Conservation (phyloP, 805 yeast species). For the Priceomyces fermenticarens region DNA sequence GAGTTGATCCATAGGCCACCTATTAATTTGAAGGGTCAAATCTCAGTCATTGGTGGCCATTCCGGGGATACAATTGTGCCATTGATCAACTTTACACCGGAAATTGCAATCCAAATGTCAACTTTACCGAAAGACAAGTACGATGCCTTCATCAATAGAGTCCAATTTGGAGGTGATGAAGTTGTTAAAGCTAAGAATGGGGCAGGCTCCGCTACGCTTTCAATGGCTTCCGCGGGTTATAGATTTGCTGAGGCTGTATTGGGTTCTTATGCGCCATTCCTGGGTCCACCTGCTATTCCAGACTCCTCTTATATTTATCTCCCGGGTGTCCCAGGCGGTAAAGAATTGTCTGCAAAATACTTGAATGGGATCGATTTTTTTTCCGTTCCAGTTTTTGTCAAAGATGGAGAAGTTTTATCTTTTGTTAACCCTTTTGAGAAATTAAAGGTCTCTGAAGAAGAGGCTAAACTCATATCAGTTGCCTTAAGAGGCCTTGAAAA, state of each 20-base stretch:
- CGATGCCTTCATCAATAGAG: conserved; percentile 37
- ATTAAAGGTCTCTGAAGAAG: conserved; percentile 27
- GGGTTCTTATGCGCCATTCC: conserved; percentile 23
- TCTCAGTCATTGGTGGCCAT: conserved; percentile 46
- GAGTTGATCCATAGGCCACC: conserved; percentile 32
- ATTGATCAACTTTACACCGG: conserved; percentile 19
- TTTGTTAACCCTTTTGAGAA: conserved; percentile 33
- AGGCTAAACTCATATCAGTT: conserved; percentile 30
- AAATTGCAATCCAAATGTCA: conserved; percentile 13
- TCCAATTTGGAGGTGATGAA: conserved; percentile 83
- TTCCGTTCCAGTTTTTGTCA: conserved; percentile 46
- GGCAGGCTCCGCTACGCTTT: conserved; percentile 89
- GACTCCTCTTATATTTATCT: conserved; percentile 54
- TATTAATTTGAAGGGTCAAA: conserved; percentile 31
- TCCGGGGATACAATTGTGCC: conserved; percentile 48
- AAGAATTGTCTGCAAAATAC: conserved; percentile 31
- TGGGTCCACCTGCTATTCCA: conserved; percentile 19
- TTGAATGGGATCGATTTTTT: conserved; percentile 43
- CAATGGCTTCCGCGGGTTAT: conserved; percentile 95
- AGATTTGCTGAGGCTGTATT: conserved; percentile 61
- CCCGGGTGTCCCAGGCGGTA: conserved; percentile 51
- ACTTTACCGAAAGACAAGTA: conserved; percentile 13
- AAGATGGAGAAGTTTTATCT: conserved; percentile 34
- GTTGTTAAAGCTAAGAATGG: conserved; percentile 95
- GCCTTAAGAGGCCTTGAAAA: conserved; percentile 39